Evolutionary conservation across 2,329 filamentous ascomycete genomes (phyloP).

Genomic region (Claviceps quebecensis): DNA sequence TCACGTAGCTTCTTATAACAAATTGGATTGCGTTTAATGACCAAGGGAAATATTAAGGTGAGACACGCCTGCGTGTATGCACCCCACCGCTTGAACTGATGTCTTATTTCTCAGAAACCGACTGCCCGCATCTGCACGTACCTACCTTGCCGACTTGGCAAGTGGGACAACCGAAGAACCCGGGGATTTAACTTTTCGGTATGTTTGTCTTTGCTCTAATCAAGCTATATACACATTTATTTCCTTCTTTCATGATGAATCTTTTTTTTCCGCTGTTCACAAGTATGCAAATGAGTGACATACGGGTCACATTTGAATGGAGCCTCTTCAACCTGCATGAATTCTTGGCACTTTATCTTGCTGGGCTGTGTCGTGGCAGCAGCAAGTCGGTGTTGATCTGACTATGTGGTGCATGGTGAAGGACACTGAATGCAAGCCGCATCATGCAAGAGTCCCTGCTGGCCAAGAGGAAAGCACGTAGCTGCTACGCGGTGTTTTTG

Average conservation of each 20-base stretch:
- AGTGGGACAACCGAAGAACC: not conserved
- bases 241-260: not conserved
- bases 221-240: no score
- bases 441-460: not conserved
- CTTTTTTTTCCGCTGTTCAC: not conserved
- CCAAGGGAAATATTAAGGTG: not conserved
- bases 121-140: not conserved
- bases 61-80: not conserved
- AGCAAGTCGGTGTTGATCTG: not conserved
- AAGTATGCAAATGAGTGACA: not conserved
- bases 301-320: not conserved
- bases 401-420: not conserved
- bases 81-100: not conserved
- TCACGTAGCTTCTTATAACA: not conserved
- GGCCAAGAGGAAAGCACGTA: not conserved
- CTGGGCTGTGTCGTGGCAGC: not conserved
- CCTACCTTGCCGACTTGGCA: not conserved
- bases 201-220: not conserved
- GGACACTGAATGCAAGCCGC: not conserved
- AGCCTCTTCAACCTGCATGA: not conserved
- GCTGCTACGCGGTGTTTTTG: not conserved
- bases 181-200: not conserved
- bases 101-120: not conserved
- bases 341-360: not conserved
- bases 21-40: not conserved